Evolutionary conservation across 768 basidiomycete species (phyloP).

Genomic region (Dacryopinax spathularia): DNA sequence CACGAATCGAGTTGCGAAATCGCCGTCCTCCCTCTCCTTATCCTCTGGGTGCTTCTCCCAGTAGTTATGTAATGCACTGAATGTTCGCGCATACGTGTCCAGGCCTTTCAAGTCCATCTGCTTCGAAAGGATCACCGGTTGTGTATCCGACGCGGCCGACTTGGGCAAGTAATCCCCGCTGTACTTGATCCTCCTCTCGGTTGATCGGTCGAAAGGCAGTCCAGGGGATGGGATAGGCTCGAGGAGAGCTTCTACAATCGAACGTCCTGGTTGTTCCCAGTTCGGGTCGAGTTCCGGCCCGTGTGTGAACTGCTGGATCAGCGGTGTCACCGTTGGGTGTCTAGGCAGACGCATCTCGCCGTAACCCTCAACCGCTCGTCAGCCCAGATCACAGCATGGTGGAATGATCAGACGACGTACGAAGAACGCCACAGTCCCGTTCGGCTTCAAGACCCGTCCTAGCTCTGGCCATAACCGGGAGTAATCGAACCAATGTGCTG

Average conservation of each 20-base stretch:
- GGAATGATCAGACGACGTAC: conserved; percentile 26
- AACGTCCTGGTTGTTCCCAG: conserved; percentile 70
- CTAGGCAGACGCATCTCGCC: conserved; percentile 57
- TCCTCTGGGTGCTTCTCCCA: conserved; percentile 51
- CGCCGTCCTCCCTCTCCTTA: conserved; percentile 19
- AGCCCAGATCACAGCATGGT: not conserved
- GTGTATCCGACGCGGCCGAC: conserved; percentile 19
- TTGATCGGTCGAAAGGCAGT: conserved; percentile 14
- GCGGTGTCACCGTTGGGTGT: conserved; percentile 42
- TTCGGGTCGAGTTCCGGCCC: conserved; percentile 47
- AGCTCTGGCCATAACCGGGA: conserved; percentile 54
- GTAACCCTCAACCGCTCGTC: conserved; percentile 25
- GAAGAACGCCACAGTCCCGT: conserved; percentile 62
- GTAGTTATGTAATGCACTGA: conserved; percentile 54
- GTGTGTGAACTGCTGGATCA: conserved; percentile 50
- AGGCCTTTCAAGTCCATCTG: conserved; percentile 52
- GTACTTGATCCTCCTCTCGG: conserved; percentile 15
- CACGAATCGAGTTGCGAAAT: conserved; percentile 15
- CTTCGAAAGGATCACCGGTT: conserved; percentile 42
- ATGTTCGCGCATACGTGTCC: conserved; percentile 54
- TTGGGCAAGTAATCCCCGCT: conserved; percentile 32
- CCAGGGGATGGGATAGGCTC: conserved; percentile 37
- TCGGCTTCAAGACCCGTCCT: conserved; percentile 40
- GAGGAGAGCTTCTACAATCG: conserved; percentile 56
- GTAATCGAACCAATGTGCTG: conserved; percentile 75